phyloP scores from a whole-genome alignment of 2,329 filamentous ascomycete species.

The Fusarium torulosum region DNA sequence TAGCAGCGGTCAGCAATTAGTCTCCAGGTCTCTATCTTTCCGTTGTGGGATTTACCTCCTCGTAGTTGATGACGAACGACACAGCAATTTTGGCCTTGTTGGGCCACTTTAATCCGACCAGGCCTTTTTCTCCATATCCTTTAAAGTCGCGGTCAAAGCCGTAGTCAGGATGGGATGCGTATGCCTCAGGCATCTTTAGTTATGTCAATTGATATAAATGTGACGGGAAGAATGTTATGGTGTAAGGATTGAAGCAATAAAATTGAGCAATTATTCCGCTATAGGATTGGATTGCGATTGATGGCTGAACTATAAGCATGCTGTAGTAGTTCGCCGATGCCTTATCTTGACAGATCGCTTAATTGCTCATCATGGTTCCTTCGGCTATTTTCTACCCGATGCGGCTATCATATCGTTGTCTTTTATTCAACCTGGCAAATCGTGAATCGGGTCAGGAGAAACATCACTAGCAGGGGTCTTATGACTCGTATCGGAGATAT shows the following conservation, averaged over 20 bases:
- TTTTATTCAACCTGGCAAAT: neutral
- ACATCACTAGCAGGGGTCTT: neutral
- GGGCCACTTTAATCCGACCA: conserved; percentile 5
- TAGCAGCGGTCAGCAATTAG: neutral
- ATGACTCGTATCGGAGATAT: neutral
- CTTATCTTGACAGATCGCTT: neutral
- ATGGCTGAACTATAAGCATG: neutral
- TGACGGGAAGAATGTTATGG: neutral
- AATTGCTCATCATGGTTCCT: neutral
- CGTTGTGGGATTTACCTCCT: neutral
- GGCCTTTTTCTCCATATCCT: conserved; percentile 15
- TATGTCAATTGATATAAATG: neutral
- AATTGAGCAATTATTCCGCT: too few relatives aligned
- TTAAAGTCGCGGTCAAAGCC: conserved; percentile 6
- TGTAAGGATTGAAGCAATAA: too few relatives aligned
- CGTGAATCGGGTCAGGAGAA: neutral
- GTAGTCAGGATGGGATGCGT: neutral
- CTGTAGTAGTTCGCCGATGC: neutral
- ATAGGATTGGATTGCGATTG: too few relatives aligned
- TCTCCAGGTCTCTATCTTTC: fast-evolving
- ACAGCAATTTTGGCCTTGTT: conserved; percentile 9
- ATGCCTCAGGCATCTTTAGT: neutral
- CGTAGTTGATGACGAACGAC: conserved; percentile 20
- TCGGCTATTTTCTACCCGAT: too few relatives aligned
- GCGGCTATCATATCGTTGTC: neutral